These are phyloP conservation scores for Solanum pennellii DNA, from an alignment of 257 asterid genomes.

Conservation along the genomic window DNA sequence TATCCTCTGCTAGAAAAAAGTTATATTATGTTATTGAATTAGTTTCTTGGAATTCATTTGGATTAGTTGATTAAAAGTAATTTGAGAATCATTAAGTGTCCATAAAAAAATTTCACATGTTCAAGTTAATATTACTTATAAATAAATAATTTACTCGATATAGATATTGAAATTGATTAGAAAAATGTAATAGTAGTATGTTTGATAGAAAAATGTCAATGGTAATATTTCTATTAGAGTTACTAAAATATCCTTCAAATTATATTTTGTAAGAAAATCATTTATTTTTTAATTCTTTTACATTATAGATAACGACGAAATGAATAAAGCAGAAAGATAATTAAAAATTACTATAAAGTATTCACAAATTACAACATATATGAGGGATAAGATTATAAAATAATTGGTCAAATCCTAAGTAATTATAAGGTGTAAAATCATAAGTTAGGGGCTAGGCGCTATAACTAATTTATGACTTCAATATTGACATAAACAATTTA, in stretches of 20 bases:
- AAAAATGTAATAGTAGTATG: too few species aligned
- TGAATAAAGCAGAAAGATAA: background rate
- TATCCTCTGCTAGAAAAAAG: too few species aligned
- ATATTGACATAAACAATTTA: background rate
- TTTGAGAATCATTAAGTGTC: too few species aligned
- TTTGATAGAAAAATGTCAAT: too few species aligned
- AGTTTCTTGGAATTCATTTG: background rate
- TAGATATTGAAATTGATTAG: too few species aligned
- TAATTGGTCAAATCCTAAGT: background rate
- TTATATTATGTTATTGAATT: background rate
- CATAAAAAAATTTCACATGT: too few species aligned
- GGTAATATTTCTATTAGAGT: background rate
- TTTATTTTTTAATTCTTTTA: too few species aligned
- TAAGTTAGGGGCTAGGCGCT: background rate
- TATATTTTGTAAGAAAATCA: too few species aligned
- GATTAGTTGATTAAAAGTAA: background rate
- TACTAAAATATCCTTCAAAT: background rate
- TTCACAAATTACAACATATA: background rate
- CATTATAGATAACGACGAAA: too few species aligned
- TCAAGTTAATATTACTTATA: too few species aligned
- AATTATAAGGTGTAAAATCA: background rate
- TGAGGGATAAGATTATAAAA: background rate
- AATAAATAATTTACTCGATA: too few species aligned
- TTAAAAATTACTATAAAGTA: background rate
- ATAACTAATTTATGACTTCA: background rate